These are phyloP conservation scores for Auriscalpium microsporum DNA, from an alignment of 768 basidiomycete species.

Conservation along the genomic window DNA sequence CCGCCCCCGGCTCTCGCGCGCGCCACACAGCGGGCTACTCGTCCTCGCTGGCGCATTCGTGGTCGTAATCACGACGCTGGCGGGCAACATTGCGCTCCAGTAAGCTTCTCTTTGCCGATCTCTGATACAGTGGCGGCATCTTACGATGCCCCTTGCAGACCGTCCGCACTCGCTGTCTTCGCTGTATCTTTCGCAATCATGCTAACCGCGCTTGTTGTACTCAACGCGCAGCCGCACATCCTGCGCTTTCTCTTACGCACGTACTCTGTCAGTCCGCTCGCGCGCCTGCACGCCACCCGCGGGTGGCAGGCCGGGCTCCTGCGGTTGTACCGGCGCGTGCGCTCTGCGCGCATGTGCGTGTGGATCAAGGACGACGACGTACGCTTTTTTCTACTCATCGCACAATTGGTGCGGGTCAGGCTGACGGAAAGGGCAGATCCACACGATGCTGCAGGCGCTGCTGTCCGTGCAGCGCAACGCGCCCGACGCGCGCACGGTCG, in stretches of 20 bases:
- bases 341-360: conserved; percentile 10
- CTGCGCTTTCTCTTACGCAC: conserved; percentile 1
- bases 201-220: conserved; percentile 1
- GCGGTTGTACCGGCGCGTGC: conserved; percentile 7
- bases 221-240: conserved; percentile 8
- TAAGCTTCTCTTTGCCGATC: background rate
- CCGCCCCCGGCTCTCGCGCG: conserved; percentile 9
- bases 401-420: background rate
- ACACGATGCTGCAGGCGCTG: conserved; percentile 12
- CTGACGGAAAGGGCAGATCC: conserved; percentile 2
- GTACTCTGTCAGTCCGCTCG: conserved; percentile 5
- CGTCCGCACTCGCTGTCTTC: conserved; percentile 10
- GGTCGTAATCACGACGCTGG: conserved; percentile 8
- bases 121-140: background rate
- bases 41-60: conserved; percentile 10
- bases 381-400: background rate
- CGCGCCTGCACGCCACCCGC: background rate
- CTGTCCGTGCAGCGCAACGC: conserved; percentile 12
- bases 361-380: conserved; percentile 16
- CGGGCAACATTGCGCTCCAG: conserved; percentile 12
- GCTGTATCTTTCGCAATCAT: conserved; percentile 7
- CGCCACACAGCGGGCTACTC: conserved; percentile 6
- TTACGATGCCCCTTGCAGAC: background rate
- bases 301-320: conserved; percentile 3
- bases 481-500: conserved; percentile 11